A percentile compares a stretch with the other conserved stretches of the same genome.
phyloP scores from a whole-genome alignment of 2,329 filamentous ascomycete species.

The Fusarium tricinctum region DNA sequence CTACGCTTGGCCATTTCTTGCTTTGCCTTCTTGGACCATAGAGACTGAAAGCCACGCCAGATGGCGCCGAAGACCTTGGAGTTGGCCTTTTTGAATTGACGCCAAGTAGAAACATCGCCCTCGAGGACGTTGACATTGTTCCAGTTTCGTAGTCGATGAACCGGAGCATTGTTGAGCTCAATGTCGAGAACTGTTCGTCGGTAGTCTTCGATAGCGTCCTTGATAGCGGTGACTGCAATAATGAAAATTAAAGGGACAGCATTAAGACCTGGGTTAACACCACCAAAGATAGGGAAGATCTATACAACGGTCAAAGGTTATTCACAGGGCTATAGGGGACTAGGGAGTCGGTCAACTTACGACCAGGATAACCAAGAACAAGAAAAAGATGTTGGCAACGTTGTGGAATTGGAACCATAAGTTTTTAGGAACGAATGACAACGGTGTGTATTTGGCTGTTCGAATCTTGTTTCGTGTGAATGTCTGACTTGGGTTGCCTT shows the following conservation, averaged over 20 bases:
- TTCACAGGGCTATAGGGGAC: slow-evolving; percentile 11
- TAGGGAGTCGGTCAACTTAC: slow-evolving; percentile 69
- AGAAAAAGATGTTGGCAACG: slow-evolving; percentile 97
- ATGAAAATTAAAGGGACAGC: slow-evolving; percentile 95
- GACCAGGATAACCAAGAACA: slow-evolving; percentile 93
- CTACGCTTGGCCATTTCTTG: slow-evolving; percentile 65
- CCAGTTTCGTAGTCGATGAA: slow-evolving; percentile 90
- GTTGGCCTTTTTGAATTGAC: slow-evolving; percentile 89
- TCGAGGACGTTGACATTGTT: slow-evolving; percentile 93
- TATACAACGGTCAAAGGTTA: slow-evolving; percentile 57
- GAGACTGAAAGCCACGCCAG: slow-evolving; percentile 61
- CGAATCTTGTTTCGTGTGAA: slow-evolving; percentile 96
- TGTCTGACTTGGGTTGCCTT: slow-evolving; percentile 77
- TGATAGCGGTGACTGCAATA: slow-evolving; percentile 87
- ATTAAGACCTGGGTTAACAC: slow-evolving; percentile 88
- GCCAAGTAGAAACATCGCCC: slow-evolving; percentile 88
- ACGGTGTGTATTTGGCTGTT: slow-evolving; percentile 95
- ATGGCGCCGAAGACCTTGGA: slow-evolving; percentile 71
- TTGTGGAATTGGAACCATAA: slow-evolving; percentile 99
- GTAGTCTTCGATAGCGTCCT: slow-evolving; percentile 97
- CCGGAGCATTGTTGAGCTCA: slow-evolving; percentile 94
- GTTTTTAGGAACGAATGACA: slow-evolving; percentile 97
- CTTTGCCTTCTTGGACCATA: slow-evolving; percentile 67
- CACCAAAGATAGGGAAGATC: slow-evolving; percentile 98
- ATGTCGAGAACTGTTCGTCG: slow-evolving; percentile 91